These are phyloP conservation scores for Termitomyces sp. DNA, from an alignment of 1,284 basidiomycete genomes.

Conservation along the genomic window DNA sequence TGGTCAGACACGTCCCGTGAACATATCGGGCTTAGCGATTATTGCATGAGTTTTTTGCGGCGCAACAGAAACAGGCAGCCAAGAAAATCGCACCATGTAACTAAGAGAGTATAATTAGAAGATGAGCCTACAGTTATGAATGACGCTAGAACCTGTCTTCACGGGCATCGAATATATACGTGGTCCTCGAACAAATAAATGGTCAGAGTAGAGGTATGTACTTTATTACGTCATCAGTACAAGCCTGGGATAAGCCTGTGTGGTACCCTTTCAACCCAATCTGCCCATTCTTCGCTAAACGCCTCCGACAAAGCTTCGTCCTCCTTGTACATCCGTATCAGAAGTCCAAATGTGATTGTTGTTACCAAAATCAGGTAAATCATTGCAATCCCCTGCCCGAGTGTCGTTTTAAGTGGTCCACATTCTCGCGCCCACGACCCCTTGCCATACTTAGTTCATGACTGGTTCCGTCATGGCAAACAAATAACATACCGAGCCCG, in stretches of 20 bases:
- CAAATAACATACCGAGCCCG: constrained; percentile 25
- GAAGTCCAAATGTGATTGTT: constrained; percentile 26
- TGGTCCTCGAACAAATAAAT: background rate
- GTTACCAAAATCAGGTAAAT: constrained; percentile 24
- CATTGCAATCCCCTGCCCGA: constrained; percentile 23
- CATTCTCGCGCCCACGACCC: constrained; percentile 39
- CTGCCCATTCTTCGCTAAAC: constrained; percentile 35
- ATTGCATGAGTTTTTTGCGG: background rate
- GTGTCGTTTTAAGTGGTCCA: constrained; percentile 24
- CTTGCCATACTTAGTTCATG: constrained; percentile 15
- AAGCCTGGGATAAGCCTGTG: constrained; percentile 34
- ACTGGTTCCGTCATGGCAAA: background rate
- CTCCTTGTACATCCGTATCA: constrained; percentile 35
- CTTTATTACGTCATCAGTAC: constrained; percentile 22
- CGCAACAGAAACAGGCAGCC: background rate
- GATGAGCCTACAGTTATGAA: background rate
- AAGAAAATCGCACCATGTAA: constrained; percentile 13
- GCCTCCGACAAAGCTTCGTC: constrained; percentile 29
- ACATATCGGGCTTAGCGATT: constrained; percentile 20
- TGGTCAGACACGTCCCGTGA: constrained; percentile 16
- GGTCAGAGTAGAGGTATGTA: background rate
- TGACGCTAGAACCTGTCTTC: constrained; percentile 9
- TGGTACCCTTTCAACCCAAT: constrained; percentile 32
- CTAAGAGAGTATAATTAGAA: constrained; percentile 7
- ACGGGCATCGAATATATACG: background rate